These are phyloP conservation scores for Zygotorulaspora mrakii DNA, from an alignment of 1,139 yeast species.

Conservation along the genomic window DNA sequence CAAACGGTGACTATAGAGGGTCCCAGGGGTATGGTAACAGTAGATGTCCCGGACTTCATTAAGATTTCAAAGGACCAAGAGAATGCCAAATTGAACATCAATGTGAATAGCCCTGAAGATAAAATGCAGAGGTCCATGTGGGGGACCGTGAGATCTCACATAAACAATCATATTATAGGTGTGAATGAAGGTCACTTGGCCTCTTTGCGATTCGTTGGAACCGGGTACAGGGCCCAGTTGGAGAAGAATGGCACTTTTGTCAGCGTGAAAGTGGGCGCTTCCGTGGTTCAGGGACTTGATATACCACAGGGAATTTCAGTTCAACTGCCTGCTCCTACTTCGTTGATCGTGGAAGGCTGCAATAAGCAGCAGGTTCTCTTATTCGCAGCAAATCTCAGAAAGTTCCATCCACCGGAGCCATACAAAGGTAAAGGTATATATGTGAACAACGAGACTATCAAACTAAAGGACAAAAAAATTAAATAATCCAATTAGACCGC, in stretches of 20 bases:
- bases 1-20: constrained; percentile 68
- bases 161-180: constrained; percentile 78
- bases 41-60: constrained; percentile 73
- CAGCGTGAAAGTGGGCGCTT: constrained; percentile 79
- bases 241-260: constrained; percentile 58
- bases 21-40: constrained; percentile 66
- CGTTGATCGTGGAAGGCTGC: constrained; percentile 79
- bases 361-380: constrained; percentile 84
- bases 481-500: constrained; percentile 44
- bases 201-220: constrained; percentile 86
- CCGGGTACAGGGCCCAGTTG: constrained; percentile 85
- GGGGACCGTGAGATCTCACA: constrained; percentile 86
- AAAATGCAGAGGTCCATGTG: constrained; percentile 83
- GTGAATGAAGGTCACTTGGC: constrained; percentile 91
- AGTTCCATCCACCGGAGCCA: constrained; percentile 93
- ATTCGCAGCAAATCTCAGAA: constrained; percentile 85
- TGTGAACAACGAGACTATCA: constrained; percentile 85
- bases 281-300: constrained; percentile 59
- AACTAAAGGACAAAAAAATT: constrained; percentile 86
- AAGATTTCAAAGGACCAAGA: constrained; percentile 37
- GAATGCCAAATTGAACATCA: constrained; percentile 47
- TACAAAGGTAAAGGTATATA: constrained; percentile 98
- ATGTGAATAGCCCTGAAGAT: constrained; percentile 53
- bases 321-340: constrained; percentile 79
- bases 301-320: constrained; percentile 78